Evolutionary conservation across 139 green algal genomes (phyloP).

Genomic region (Pycnococcus provasolii): DNA sequence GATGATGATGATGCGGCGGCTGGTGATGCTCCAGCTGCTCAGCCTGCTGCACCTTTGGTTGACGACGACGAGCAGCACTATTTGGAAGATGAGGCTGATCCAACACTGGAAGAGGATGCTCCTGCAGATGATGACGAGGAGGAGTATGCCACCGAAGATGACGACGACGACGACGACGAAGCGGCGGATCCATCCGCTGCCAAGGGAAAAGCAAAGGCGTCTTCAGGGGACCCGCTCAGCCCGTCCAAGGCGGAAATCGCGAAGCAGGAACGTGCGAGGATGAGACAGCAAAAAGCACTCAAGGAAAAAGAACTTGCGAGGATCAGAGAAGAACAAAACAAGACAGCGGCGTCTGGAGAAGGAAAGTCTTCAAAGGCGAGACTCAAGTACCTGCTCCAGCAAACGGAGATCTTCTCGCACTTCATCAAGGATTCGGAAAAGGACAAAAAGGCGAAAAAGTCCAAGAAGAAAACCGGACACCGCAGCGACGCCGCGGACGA

Average conservation of each 20-base stretch:
- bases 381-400: slow-evolving; percentile 84
- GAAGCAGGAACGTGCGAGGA: slow-evolving; percentile 60
- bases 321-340: slow-evolving; percentile 65
- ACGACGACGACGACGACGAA: too few relatives aligned
- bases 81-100: too few relatives aligned
- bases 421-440: slow-evolving; percentile 47
- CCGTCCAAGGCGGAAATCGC: slow-evolving; percentile 46
- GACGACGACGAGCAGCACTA: too few relatives aligned
- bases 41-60: too few relatives aligned
- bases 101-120: too few relatives aligned
- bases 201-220: too few relatives aligned
- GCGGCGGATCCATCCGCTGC: too few relatives aligned
- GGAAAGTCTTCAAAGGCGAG: slow-evolving; percentile 40
- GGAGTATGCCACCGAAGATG: too few relatives aligned
- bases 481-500: slow-evolving; percentile 65
- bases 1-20: too few relatives aligned
- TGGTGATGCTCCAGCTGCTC: too few relatives aligned
- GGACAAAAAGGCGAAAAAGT: slow-evolving; percentile 10
- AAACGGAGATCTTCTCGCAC: slow-evolving; percentile 97
- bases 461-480: slow-evolving; percentile 40
- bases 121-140: too few relatives aligned
- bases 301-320: slow-evolving; percentile 74
- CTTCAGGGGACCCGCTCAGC: too few relatives aligned
- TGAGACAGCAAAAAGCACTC: slow-evolving; percentile 59
- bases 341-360: slow-evolving; percentile 30